These are phyloP conservation scores for Pseudocercospora cruenta DNA, from an alignment of 2,329 filamentous ascomycete genomes.

Conservation along the genomic window DNA sequence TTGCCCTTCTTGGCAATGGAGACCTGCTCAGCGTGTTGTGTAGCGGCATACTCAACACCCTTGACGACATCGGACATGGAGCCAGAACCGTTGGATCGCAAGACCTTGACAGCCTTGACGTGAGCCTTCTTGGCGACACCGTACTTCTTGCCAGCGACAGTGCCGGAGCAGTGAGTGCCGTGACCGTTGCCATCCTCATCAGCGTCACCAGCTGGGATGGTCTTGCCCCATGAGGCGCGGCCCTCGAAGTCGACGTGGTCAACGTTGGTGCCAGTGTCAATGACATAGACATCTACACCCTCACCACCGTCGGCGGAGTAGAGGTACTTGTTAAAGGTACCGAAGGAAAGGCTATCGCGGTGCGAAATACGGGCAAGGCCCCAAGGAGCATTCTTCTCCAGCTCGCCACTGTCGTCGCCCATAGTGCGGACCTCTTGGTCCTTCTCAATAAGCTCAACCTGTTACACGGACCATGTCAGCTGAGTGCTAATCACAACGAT, in stretches of 20 bases:
- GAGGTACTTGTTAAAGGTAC: slow-evolving; percentile 97
- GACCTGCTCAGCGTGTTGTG: slow-evolving; percentile 74
- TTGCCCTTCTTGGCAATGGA: slow-evolving; percentile 82
- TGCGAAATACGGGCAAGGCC: slow-evolving; percentile 98
- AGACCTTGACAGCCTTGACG: slow-evolving; percentile 96
- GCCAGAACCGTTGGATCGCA: slow-evolving; percentile 94
- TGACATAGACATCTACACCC: slow-evolving; percentile 97
- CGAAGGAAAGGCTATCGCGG: slow-evolving; percentile 82
- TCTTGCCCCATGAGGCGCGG: slow-evolving; percentile 95
- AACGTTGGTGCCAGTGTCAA: slow-evolving; percentile 94
- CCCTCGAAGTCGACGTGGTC: slow-evolving; percentile 97
- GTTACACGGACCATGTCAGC: slow-evolving; percentile 18
- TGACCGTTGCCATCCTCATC: slow-evolving; percentile 97
- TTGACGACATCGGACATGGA: slow-evolving; percentile 99
- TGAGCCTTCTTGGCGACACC: slow-evolving; percentile 99
- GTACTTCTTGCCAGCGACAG: slow-evolving; percentile 96
- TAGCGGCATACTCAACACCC: slow-evolving; percentile 93
- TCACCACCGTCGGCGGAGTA: slow-evolving; percentile 88
- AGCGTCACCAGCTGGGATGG: slow-evolving; percentile 80
- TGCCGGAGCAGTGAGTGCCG: slow-evolving; percentile 98
- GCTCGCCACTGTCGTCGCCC: slow-evolving; percentile 53
- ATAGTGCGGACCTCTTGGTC: slow-evolving; percentile 91
- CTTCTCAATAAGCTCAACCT: slow-evolving; percentile 97
- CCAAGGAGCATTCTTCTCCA: slow-evolving; percentile 96
- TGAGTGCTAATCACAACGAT: neutral